Evolutionary conservation across 345 rosid genomes (phyloP).

Genomic region (Mangifera indica): DNA sequence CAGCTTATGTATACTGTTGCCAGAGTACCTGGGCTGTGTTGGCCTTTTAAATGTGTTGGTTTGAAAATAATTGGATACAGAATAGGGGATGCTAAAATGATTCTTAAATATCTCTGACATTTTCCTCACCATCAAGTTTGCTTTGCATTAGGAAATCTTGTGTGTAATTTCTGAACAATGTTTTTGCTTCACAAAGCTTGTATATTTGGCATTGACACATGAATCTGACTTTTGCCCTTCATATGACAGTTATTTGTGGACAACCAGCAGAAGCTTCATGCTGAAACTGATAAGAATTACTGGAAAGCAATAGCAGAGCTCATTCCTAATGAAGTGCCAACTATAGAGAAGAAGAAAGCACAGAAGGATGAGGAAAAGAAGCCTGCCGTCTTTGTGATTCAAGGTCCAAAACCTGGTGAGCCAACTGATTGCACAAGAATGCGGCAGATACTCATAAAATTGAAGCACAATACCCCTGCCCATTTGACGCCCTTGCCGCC

Average conservation of each 20-base stretch:
- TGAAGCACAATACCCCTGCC: slow-evolving; percentile 67
- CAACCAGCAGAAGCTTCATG: slow-evolving; percentile 56
- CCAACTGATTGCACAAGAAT: slow-evolving; percentile 76
- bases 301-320: slow-evolving; percentile 83
- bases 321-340: slow-evolving; percentile 74
- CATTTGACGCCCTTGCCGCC: slow-evolving; percentile 54
- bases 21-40: background rate
- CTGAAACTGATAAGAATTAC: slow-evolving; percentile 63
- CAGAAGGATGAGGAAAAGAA: slow-evolving; percentile 72
- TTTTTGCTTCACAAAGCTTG: background rate
- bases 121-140: background rate
- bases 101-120: too few species aligned
- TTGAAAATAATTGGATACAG: background rate
- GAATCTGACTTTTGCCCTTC: slow-evolving; percentile 10
- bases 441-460: slow-evolving; percentile 63
- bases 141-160: background rate
- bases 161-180: background rate
- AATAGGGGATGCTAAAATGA: background rate
- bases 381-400: slow-evolving; percentile 51
- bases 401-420: slow-evolving; percentile 80
- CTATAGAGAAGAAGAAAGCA: slow-evolving; percentile 57
- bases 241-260: slow-evolving; percentile 44
- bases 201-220: background rate
- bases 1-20: background rate
- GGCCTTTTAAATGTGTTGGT: background rate